Base-by-base conservation (phyloP, 192 early-diverging fungal genomes). In the Backusella morwellensis region DNA sequence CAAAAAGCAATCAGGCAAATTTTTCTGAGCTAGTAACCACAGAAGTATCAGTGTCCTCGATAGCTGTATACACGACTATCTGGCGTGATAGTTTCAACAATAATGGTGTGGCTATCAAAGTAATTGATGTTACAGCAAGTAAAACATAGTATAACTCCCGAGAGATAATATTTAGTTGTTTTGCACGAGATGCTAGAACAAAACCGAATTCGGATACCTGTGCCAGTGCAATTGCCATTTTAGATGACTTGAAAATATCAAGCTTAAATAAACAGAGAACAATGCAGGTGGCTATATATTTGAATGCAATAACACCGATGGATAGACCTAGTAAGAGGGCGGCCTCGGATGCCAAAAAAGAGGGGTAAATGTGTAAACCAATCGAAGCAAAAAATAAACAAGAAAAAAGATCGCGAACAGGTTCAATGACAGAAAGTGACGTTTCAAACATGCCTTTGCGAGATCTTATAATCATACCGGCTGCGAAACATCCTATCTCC, bases 121-220 rank as follows among this genome's bases (percentile, higher is more conserved):
- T 84, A 9, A 90, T 40, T 4, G 86, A 75, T 0, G 89, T 86
- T 7, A 81, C 74, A 14, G 87, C 86, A 9, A 90, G 63, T 41
- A 90, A 70, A 29, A 89, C 34, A 74, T 90, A 90, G 74, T 83
- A 90, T 4, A 82, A 77, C 69, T 90, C 89, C 0, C 89, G 77
- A 2, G 83, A 78, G 19, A 90, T 87, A 50, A 89, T 83, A 3
- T 76, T 52, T 9, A 85, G 77, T 77, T 82, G 78, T 76, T 90
- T 90, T n/a, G 89, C 88, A 32, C 83, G 76, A 59, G 85, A 84
- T 9, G 87, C 88, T 17, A 90, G 74, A 3, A 90, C 88, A 86
- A 90, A 90, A 19, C 77, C 82, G 52, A 91, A 90, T 76, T 91
- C 89, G 17, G 84, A 84, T 47, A 90, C 88, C 68, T 90, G 89